phyloP scores from a whole-genome alignment of 1,139 yeast species.

The Hansenula anomala region DNA sequence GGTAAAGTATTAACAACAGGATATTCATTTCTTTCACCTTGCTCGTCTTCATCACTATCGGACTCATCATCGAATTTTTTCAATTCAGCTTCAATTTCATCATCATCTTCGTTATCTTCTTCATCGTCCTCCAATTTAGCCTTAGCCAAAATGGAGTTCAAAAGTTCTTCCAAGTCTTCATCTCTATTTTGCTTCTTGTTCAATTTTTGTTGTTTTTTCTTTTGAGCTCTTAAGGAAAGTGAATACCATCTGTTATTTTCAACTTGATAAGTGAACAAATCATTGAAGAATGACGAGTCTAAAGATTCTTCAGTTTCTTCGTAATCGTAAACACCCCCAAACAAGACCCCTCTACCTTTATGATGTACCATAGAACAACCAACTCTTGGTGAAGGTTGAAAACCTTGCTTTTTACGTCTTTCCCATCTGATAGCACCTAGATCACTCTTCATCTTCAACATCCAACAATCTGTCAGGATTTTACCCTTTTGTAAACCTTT shows the following conservation, averaged over 20 bases:
- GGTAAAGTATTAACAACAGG: conserved; percentile 64
- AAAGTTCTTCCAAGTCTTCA: conserved; percentile 76
- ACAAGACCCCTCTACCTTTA: conserved; percentile 86
- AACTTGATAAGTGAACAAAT: conserved; percentile 73
- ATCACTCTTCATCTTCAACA: conserved; percentile 81
- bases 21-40: conserved; percentile 43
- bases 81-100: conserved; percentile 36
- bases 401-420: conserved; percentile 83
- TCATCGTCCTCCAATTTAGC: conserved; percentile 63
- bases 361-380: conserved; percentile 90
- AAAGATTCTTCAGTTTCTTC: conserved; percentile 93
- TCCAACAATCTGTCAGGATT: conserved; percentile 86
- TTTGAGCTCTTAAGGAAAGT: conserved; percentile 58
- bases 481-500: conserved; percentile 91
- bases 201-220: conserved; percentile 42
- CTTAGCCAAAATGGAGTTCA: conserved; percentile 69
- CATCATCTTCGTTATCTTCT: conserved; percentile 42
- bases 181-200: conserved; percentile 54
- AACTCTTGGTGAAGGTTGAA: conserved; percentile 88
- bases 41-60: conserved; percentile 28
- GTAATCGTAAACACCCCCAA: conserved; percentile 94
- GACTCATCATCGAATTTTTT: conserved; percentile 33
- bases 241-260: conserved; percentile 91
- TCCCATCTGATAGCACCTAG: conserved; percentile 82
- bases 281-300: conserved; percentile 81